Base-by-base conservation (phyloP, 2,329 filamentous ascomycete species). In the Aspergillus phoenicis region DNA sequence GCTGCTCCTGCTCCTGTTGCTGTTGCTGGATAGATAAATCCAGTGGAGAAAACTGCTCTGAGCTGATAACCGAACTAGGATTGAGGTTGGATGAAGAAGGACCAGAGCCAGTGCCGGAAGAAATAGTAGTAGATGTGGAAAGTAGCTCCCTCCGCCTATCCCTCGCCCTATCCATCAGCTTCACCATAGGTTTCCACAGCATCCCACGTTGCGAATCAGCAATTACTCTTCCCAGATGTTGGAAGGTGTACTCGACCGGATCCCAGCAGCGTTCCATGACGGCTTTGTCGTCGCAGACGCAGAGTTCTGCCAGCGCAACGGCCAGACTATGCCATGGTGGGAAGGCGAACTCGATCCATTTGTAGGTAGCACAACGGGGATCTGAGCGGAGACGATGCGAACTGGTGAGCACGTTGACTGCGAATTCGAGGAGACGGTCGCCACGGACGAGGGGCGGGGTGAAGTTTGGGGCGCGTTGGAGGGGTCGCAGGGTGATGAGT, bases 281-380 rank as follows among this genome's bases (percentile, higher is more conserved):
- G 36, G 39, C 39, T 28, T 30, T 8, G 62, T 67, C 68, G 24
- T 68, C 62, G 54, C 72, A 75, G 36, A 69, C 69, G 30, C 70
- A 75, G 10, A 75, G 64, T 45, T 75, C 71, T 11, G 72, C 69
- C 20, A 74, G 61, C 17, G 71, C 72, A 10, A 75, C 71, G 4
- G 71, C 71, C 4, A 75, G 64, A 2, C 64, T 69, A 43, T 75
- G 73, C 73, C 73, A 75, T 0, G 72, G 73, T 22, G 71, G 68
- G 64, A 71, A 75, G 22, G 73, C 52, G 4, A 62, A 64, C 2
- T 64, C 65, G 26, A 70, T 67, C 72, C 72, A 75, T n/a, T 54
- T 60, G 70, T 70, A 75, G 4, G 63, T 54, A 7, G 52, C 22
- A 15, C 61, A 62, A 4, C 63, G 63, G 7, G 67, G 69, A 45